Conservation (phyloP, 1,284 basidiomycete species). For the Coniferiporia weirii region DNA sequence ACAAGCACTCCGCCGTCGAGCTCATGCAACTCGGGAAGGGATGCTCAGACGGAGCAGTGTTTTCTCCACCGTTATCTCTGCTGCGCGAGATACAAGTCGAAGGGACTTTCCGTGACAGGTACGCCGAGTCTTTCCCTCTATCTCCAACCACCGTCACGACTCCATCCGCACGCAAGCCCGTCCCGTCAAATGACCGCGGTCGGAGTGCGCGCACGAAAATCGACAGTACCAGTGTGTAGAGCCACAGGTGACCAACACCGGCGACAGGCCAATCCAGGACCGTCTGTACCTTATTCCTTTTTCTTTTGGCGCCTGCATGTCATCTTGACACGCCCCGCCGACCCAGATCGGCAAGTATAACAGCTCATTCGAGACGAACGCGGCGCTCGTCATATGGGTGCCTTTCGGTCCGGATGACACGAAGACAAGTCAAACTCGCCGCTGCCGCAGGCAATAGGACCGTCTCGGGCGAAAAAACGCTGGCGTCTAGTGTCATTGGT, state of each 20-base stretch:
- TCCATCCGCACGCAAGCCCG: constrained; percentile 85
- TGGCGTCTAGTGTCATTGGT: constrained; percentile 59
- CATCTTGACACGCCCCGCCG: too few species aligned
- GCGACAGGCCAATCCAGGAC: constrained; percentile 87
- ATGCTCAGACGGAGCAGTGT: constrained; percentile 89
- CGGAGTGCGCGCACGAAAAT: constrained; percentile 45
- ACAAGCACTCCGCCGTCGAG: constrained; percentile 79
- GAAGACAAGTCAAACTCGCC: constrained; percentile 79
- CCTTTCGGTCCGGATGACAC: constrained; percentile 90
- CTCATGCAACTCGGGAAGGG: constrained; percentile 92
- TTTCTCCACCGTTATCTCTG: constrained; percentile 66
- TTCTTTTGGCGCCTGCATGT: too few species aligned
- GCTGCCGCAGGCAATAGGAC: constrained; percentile 69
- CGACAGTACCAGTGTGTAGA: constrained; percentile 56
- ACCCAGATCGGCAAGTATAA: constrained; percentile 81
- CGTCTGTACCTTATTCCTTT: background rate
- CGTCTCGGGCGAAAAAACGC: constrained; percentile 77
- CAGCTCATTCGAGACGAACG: constrained; percentile 89
- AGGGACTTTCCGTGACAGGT: constrained; percentile 86
- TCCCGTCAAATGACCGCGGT: constrained; percentile 54
- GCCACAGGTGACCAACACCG: constrained; percentile 85
- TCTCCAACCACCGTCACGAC: constrained; percentile 46
- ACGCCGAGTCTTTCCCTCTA: constrained; percentile 23
- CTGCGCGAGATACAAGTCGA: constrained; percentile 89
- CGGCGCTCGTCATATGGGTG: constrained; percentile 77